These are phyloP conservation scores for Otatea glauca DNA, from an alignment of 176 grass and related monocot genomes.

Conservation along the genomic window DNA sequence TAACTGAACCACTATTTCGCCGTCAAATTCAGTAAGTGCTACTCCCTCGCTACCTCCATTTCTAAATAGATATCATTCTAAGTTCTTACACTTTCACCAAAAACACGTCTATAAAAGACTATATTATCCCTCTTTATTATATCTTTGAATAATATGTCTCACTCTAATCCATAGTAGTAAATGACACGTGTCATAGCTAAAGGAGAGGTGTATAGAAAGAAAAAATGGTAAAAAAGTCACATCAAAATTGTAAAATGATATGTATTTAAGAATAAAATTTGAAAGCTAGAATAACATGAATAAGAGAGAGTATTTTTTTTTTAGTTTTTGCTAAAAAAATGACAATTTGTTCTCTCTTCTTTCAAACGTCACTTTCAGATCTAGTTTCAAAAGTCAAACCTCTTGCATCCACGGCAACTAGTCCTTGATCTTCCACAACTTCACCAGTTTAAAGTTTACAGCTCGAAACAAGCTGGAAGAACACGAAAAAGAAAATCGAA, in stretches of 20 bases:
- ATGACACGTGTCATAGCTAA: too few species aligned
- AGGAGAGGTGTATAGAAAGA: too few species aligned
- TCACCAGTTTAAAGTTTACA: background rate
- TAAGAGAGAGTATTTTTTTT: background rate
- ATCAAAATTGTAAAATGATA: too few species aligned
- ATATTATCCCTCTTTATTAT: too few species aligned
- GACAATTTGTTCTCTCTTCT: background rate
- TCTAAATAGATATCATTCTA: too few species aligned
- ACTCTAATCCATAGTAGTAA: too few species aligned
- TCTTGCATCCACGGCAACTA: background rate
- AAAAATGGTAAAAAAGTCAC: too few species aligned
- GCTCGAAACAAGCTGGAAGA: background rate
- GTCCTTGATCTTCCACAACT: background rate
- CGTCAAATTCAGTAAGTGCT: background rate
- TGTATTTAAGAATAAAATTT: too few species aligned
- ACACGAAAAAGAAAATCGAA: background rate
- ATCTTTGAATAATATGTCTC: too few species aligned
- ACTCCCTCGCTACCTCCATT: background rate
- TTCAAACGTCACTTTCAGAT: background rate
- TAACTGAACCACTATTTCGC: background rate
- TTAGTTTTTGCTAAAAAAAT: background rate
- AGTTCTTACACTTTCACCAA: too few species aligned
- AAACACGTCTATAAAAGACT: too few species aligned
- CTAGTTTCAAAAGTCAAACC: background rate
- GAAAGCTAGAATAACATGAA: too few species aligned